These are phyloP conservation scores for Terana coerulea DNA, from an alignment of 768 basidiomycete genomes.

Conservation along the genomic window DNA sequence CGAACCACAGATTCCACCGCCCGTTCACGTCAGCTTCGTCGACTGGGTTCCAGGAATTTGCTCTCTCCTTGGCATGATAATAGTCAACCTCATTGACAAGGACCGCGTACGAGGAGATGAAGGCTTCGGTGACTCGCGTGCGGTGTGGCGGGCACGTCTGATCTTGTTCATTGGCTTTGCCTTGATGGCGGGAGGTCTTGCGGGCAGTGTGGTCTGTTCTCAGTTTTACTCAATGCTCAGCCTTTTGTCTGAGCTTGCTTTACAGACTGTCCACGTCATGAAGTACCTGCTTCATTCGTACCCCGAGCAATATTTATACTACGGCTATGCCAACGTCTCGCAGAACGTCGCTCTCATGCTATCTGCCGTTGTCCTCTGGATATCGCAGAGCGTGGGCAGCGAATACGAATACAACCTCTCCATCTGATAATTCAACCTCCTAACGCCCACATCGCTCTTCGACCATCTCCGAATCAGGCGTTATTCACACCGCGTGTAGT, in stretches of 20 bases:
- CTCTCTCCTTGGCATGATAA: slow-evolving; percentile 86
- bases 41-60: slow-evolving; percentile 99
- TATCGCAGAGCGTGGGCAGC: slow-evolving; percentile 77
- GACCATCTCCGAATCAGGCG: too few relatives aligned
- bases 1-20: slow-evolving; percentile 62
- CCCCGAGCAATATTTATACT: slow-evolving; percentile 76
- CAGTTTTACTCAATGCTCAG: too few relatives aligned
- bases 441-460: too few relatives aligned
- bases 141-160: slow-evolving; percentile 88
- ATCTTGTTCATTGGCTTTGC: slow-evolving; percentile 95
- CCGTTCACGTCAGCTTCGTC: slow-evolving; percentile 83
- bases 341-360: slow-evolving; percentile 86
- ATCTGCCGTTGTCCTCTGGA: slow-evolving; percentile 86
- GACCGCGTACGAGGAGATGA: slow-evolving; percentile 79
- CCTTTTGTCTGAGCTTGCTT: slow-evolving; percentile 16
- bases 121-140: slow-evolving; percentile 73
- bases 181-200: slow-evolving; percentile 94
- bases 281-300: slow-evolving; percentile 83
- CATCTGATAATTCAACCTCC: too few relatives aligned
- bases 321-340: slow-evolving; percentile 93
- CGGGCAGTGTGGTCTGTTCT: slow-evolving; percentile 96
- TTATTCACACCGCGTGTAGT: too few relatives aligned
- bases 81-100: slow-evolving; percentile 95
- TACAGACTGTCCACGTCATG: slow-evolving; percentile 80
- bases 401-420: slow-evolving; percentile 92